Base-by-base conservation (phyloP, 768 basidiomycete genomes). In the Solioccasus polychromus region DNA sequence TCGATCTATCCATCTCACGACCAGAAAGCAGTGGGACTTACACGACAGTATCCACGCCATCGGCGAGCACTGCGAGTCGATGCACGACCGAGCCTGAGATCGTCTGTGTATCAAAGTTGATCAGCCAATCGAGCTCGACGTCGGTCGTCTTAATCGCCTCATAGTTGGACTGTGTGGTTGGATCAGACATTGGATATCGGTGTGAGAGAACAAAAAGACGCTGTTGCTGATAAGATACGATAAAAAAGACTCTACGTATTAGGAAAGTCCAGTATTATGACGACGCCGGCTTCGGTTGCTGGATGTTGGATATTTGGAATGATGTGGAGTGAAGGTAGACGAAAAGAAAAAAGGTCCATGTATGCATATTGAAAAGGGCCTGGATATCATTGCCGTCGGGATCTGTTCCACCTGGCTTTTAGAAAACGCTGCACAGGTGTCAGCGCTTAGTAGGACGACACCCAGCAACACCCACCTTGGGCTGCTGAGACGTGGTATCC, bases 131-230 rank as follows among this genome's bases (percentile, higher is more conserved):
- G 40, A 96, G 79, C 18, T 76, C 67, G 14, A 92, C 68, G 60
- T 90, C 80, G 29, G 78, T 73, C 1, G 87, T 82, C 3, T 71
- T 64, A 52, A 93, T 75, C 37, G 83, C 68, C 5, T 68, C 63
- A 64, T 88, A 91, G 69, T 96, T 96, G 19, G 90, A 78, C 58
- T 92, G 86, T 0, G 86, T 85, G 0, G 88, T 81, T 17, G 82
- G 83, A 59, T 90, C 86, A 20, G 62, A 45, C 47, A 51, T 34
- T n/a, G n/a, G n/a, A n/a, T n/a, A n/a, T n/a, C n/a, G n/a, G n/a
- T n/a, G n/a, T n/a, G n/a, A n/a, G n/a, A n/a, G n/a, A n/a, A n/a
- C n/a, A n/a, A n/a, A n/a, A n/a, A n/a, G n/a, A n/a, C n/a, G n/a
- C n/a, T n/a, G n/a, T n/a, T 48, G 19, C 2, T 31, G 51, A 46